Base-by-base conservation (phyloP, 306 rosid species). In the Alnus rubra region DNA sequence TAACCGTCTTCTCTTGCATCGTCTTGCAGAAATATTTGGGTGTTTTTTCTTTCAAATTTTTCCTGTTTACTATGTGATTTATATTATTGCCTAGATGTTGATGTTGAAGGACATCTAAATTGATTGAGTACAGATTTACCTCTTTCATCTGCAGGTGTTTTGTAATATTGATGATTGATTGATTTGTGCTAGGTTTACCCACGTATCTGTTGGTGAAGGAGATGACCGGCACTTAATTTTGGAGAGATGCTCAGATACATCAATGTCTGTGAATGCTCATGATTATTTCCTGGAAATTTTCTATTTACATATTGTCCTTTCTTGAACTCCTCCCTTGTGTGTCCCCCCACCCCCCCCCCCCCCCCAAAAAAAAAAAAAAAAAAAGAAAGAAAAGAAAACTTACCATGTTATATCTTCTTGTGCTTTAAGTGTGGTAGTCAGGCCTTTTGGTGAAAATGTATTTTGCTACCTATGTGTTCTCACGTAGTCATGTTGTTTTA, bases 21-120 rank as follows among this genome's bases (percentile, higher is more conserved):
- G 97, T 65, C 98, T 95, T 86, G 98, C 99, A 49, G 99, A 95
- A 85, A 95, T 95, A 85, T 95, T 95, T 88, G 98, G 98, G 99
- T 95, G 85, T 73, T 73, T 73, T 74, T 78, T 65, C 80, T 74
- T 39, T 39, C 55, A 44, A 76, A 55, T 76, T 78, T 68, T 68
- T 69, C 31, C 49, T 81, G 47, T 76, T 71, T 75, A 5, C 45
- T 5, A 42, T 4, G 63, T 74, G 54, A 60, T 39, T 71, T 42
- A 65, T 42, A 44, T 28, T 23, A 8, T 1, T 56, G 60, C 23
- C 37, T 18, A 30, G 44, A 31, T 18, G 16, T 13, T n/a, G 47
- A 3, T 37, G 18, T 49, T 65, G 63, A 23, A 31, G 69, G 23
- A 33, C 45, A 35, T 63, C 69, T 33, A 12, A 31, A 63, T 33